phyloP scores from a whole-genome alignment of 1,139 yeast genomes.

The Magnusiomyces sp. region DNA sequence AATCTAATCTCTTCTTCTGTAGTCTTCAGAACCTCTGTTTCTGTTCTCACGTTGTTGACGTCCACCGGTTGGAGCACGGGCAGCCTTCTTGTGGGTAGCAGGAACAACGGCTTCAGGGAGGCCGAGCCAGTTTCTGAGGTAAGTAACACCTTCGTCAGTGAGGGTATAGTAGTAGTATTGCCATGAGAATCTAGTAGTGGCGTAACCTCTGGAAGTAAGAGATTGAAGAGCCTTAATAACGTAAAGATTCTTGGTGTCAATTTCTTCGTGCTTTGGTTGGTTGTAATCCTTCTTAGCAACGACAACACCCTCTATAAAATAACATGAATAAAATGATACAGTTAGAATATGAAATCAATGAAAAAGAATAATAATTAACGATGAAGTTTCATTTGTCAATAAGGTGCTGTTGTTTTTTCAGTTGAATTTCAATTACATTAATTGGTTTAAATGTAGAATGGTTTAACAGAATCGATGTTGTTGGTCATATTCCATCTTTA shows the following conservation, averaged over 20 bases:
- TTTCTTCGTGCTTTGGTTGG: constrained; percentile 97
- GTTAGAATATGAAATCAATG: constrained; percentile 3
- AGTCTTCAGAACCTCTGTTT: constrained; percentile 32
- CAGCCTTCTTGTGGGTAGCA: constrained; percentile 94
- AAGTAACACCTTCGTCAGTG: constrained; percentile 99
- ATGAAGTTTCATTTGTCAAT: background rate
- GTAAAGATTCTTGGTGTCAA: constrained; percentile 93
- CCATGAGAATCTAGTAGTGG: constrained; percentile 99
- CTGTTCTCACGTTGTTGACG: constrained; percentile 26
- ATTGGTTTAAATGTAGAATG: too few species aligned
- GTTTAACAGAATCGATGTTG: too few species aligned
- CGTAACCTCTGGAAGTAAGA: constrained; percentile 96
- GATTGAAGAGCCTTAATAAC: constrained; percentile 99
- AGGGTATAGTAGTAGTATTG: constrained; percentile 99
- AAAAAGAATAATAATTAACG: background rate
- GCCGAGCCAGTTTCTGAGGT: constrained; percentile 96
- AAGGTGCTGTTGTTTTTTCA: background rate
- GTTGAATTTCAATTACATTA: too few species aligned
- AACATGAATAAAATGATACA: background rate
- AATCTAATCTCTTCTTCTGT: constrained; percentile 35
- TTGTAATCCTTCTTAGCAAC: constrained; percentile 98
- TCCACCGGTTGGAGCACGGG: constrained; percentile 66
- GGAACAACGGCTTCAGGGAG: constrained; percentile 98
- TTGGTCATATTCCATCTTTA: too few species aligned
- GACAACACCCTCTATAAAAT: constrained; percentile 83